Evolutionary conservation across 441 rosid species (phyloP).

Genomic region (Populus hybrid): DNA sequence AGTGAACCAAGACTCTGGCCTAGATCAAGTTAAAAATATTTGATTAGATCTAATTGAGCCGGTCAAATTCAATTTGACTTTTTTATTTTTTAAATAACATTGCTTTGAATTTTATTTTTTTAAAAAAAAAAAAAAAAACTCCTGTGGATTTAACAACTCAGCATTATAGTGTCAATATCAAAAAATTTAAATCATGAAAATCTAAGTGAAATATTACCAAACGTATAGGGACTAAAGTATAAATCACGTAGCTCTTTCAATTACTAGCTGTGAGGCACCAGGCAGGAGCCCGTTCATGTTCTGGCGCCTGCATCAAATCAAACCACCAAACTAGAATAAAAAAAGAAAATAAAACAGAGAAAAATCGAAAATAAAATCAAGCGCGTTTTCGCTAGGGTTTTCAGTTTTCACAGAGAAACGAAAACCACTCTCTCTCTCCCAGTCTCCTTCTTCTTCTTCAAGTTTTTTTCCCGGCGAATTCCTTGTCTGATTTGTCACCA

Average conservation of each 20-base stretch:
- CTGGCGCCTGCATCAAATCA: not conserved
- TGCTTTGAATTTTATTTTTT: too few relatives aligned
- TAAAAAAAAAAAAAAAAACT: too few relatives aligned
- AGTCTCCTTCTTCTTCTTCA: not conserved
- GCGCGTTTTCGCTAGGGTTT: not conserved
- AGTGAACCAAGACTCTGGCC: too few relatives aligned
- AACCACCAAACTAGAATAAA: not conserved
- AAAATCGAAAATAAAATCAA: not conserved
- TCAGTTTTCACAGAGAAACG: not conserved
- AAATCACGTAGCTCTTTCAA: not conserved
- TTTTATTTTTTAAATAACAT: too few relatives aligned
- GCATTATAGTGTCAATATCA: too few relatives aligned
- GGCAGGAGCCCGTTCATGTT: not conserved
- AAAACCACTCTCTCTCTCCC: not conserved
- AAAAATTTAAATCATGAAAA: too few relatives aligned
- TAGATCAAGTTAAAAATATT: too few relatives aligned
- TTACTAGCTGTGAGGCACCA: not conserved
- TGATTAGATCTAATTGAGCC: too few relatives aligned
- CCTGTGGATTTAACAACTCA: too few relatives aligned
- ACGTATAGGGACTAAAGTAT: too few relatives aligned
- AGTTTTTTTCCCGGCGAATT: not conserved
- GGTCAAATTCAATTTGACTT: too few relatives aligned
- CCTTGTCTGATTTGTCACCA: not conserved
- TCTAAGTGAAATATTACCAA: too few relatives aligned
- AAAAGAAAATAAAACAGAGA: not conserved